Base-by-base conservation (phyloP, 192 early-diverging fungal species). In the Backusella liffmaniae region DNA sequence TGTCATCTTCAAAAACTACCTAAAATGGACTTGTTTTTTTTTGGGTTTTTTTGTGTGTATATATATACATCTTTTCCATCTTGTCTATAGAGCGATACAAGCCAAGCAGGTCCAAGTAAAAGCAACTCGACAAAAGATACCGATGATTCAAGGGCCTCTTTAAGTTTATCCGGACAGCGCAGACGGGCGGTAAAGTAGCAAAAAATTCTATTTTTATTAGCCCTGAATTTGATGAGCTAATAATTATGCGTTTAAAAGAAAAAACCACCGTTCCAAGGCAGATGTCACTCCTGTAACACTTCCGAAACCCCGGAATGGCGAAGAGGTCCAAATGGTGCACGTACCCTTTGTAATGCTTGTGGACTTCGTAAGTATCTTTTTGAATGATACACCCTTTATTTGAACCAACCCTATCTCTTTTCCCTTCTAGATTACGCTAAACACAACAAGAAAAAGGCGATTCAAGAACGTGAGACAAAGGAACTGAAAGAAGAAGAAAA, bases 311-410 rank as follows among this genome's bases (percentile, higher is more conserved):
- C 96, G 36, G 95, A 97, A 80, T 98, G 97, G 97, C 86, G 97
- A 36, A 91, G 97, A 16, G 96, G 97, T 9, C 96, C 96, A 21
- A 91, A 93, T 53, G 96, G 96, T 21, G 91, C 94, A 6, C 85
- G 97, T 32, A 97, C 96, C 12, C 88, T 98, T 23, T 98, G 97
- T 85, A 98, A 98, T 84, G 97, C 96, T 0, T 96, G 97, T 81
- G 96, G 96, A 16, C 87, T 94, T 56, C 92, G 92, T 93, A 88
- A 88, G 91, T 91, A 39, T 77, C 0, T 23, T 32, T 66, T 12
- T 73, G 16, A 34, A 29, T 41, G 5, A 70, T 34, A 18, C 42
- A 44, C 36, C 32, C 32, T 32, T 32, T 35, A 16, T 70, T 8
- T 9, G 16, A 5, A 41, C 30, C 1, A 66, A 34, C 26, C 9